phyloP scores from a whole-genome alignment of 495 filamentous ascomycete genomes.

The Aspergillus ostianus region DNA sequence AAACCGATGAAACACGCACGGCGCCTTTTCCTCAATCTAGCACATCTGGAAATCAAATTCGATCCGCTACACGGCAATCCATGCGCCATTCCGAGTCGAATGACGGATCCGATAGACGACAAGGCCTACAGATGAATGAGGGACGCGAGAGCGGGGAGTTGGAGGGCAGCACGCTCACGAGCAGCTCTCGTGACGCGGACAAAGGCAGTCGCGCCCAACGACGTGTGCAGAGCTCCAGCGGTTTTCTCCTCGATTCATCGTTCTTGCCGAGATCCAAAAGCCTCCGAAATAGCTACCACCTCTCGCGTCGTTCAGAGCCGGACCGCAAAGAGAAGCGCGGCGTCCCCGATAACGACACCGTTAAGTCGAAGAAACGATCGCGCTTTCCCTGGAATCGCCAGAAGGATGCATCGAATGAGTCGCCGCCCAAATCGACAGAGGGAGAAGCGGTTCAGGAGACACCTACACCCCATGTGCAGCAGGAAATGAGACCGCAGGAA shows the following conservation, averaged over 20 bases:
- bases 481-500: constrained; percentile 8
- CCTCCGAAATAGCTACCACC: constrained; percentile 26
- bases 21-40: constrained; percentile 19
- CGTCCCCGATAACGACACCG: constrained; percentile 31
- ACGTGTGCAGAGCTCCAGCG: constrained; percentile 39
- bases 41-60: constrained; percentile 15
- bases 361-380: constrained; percentile 39
- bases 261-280: constrained; percentile 33
- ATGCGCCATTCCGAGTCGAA: constrained; percentile 18
- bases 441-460: background rate
- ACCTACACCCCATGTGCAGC: background rate
- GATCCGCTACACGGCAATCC: constrained; percentile 4
- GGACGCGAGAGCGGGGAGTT: constrained; percentile 36
- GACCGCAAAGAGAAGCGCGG: constrained; percentile 32
- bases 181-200: constrained; percentile 40
- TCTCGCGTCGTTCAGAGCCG: constrained; percentile 26
- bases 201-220: constrained; percentile 27
- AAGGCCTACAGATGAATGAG: constrained; percentile 29
- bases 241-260: constrained; percentile 46
- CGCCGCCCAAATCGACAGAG: constrained; percentile 13
- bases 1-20: constrained; percentile 18
- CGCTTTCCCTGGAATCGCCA: constrained; percentile 41
- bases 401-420: constrained; percentile 26
- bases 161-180: constrained; percentile 42
- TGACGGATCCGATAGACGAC: constrained; percentile 19